phyloP scores from a whole-genome alignment of 768 basidiomycete genomes.

The Pleurotus cornucopiae region DNA sequence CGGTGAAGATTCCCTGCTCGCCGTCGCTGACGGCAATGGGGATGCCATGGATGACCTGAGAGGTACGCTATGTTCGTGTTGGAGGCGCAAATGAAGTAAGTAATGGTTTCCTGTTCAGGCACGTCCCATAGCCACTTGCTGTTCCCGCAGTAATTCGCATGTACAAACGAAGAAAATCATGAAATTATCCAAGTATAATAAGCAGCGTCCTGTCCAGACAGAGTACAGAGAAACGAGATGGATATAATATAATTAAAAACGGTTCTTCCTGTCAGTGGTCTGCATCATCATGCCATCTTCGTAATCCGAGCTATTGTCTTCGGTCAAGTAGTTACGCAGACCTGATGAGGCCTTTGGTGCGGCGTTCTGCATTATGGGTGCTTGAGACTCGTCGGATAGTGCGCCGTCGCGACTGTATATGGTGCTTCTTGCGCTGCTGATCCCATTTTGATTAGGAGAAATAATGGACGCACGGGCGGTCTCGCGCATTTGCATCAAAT shows the following conservation, averaged over 20 bases:
- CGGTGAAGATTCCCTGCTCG: conserved; percentile 8
- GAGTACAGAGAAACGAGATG: not conserved
- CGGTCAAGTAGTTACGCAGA: conserved; percentile 48
- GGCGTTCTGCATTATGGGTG: conserved; percentile 45
- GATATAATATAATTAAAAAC: conserved; percentile 1
- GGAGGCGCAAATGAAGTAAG: no score
- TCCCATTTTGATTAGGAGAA: conserved; percentile 42
- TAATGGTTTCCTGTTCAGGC: no score
- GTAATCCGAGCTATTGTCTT: conserved; percentile 43
- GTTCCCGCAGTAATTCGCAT: no score
- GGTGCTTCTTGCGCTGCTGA: conserved; percentile 43
- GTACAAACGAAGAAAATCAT: not conserved
- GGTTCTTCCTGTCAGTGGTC: conserved; percentile 20
- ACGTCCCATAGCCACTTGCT: no score
- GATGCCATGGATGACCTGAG: conserved; percentile 3
- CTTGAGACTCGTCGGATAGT: conserved; percentile 49
- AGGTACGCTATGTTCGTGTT: no score
- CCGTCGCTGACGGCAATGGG: not conserved
- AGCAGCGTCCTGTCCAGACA: not conserved
- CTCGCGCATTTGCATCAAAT: conserved; percentile 75
- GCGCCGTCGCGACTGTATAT: conserved; percentile 45
- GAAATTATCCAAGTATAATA: conserved; percentile 4
- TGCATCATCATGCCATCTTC: conserved; percentile 42
- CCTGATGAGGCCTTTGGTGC: conserved; percentile 46
- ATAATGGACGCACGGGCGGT: conserved; percentile 65